These are phyloP conservation scores for Lophiotrema nucula DNA, from an alignment of 495 filamentous ascomycete genomes.

Conservation along the genomic window DNA sequence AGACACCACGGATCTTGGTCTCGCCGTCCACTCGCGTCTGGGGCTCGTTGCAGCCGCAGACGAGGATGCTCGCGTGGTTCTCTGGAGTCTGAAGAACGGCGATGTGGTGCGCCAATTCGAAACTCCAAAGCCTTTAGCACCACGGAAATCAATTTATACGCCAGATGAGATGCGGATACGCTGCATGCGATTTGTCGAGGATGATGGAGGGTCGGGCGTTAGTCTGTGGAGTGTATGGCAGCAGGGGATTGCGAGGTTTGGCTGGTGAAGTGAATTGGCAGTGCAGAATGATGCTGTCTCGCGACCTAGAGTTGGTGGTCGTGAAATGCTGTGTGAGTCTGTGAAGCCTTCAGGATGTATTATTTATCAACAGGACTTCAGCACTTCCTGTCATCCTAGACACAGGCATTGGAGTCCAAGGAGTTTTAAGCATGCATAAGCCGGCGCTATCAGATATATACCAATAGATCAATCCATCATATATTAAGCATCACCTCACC, in stretches of 20 bases:
- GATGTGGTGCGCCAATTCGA: constrained; percentile 7
- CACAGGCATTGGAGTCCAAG: no score
- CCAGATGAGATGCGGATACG: neutral
- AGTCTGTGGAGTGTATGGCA: constrained; percentile 9
- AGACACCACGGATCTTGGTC: constrained; percentile 16
- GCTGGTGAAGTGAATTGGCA: no score
- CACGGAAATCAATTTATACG: neutral
- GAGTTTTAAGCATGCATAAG: no score
- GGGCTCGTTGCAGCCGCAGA: constrained; percentile 38
- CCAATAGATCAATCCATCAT: no score
- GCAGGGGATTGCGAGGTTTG: constrained; percentile 9
- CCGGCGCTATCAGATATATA: no score
- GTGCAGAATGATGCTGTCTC: no score
- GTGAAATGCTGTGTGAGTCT: no score
- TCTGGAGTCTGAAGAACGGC: constrained; percentile 33
- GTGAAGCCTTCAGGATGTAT: no score
- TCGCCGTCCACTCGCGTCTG: constrained; percentile 32
- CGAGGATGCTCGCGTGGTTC: constrained; percentile 1
- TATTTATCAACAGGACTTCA: no score
- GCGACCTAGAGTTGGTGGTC: no score
- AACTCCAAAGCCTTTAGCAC: no score
- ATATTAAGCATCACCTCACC: neutral
- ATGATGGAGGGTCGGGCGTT: constrained; percentile 1
- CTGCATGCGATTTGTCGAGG: constrained; percentile 21
- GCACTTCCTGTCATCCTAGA: no score